These are phyloP conservation scores for Alternaria gaisen DNA, from an alignment of 2,329 filamentous ascomycete species.

Conservation along the genomic window DNA sequence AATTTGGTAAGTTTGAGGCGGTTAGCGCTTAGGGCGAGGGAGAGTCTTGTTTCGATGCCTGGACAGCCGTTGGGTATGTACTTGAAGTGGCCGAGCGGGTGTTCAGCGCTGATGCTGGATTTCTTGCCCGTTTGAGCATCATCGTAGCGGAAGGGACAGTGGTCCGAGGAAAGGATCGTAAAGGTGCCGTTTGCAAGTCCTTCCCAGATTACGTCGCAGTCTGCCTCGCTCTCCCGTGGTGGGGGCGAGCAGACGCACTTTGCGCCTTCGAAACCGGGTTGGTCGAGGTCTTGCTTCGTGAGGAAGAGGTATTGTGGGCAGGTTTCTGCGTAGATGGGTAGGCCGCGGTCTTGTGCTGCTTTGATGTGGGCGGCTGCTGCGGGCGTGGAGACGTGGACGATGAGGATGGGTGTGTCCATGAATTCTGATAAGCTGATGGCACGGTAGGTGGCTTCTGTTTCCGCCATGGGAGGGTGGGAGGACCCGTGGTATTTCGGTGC, in stretches of 20 bases:
- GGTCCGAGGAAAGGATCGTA: slow-evolving; percentile 60
- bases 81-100: slow-evolving; percentile 60
- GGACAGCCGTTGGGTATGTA: slow-evolving; percentile 68
- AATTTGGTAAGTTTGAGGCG: slow-evolving; percentile 60
- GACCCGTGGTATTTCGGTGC: slow-evolving; percentile 63
- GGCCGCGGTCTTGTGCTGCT: slow-evolving; percentile 58
- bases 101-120: slow-evolving; percentile 56
- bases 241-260: slow-evolving; percentile 66
- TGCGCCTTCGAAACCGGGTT: slow-evolving; percentile 63
- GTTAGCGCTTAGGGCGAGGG: slow-evolving; percentile 54
- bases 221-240: slow-evolving; percentile 57
- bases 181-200: slow-evolving; percentile 63
- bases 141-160: slow-evolving; percentile 61
- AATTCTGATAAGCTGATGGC: slow-evolving; percentile 62
- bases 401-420: slow-evolving; percentile 62
- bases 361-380: slow-evolving; percentile 58
- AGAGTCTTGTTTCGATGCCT: slow-evolving; percentile 65
- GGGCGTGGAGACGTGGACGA: slow-evolving; percentile 63
- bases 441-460: slow-evolving; percentile 63
- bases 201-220: slow-evolving; percentile 62
- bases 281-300: slow-evolving; percentile 60
- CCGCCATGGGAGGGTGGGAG: slow-evolving; percentile 60
- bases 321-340: slow-evolving; percentile 64
- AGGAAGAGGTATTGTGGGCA: slow-evolving; percentile 67
- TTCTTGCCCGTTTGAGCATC: slow-evolving; percentile 55